Base-by-base conservation (phyloP, 441 rosid species). In the Raphanus hybrid region DNA sequence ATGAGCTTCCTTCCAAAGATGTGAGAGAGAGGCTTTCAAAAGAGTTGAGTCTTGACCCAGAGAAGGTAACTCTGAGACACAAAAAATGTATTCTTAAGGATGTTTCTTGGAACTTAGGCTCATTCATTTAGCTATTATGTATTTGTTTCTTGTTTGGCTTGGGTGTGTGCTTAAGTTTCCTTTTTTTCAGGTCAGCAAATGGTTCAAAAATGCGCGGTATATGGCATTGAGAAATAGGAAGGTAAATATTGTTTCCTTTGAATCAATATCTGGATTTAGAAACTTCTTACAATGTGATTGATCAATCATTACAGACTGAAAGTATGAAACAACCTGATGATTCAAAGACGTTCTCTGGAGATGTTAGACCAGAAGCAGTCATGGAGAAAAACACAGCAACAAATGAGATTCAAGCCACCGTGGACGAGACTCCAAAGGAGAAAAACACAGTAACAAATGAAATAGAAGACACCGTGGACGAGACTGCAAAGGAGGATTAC, bases 141-240 rank as follows among this genome's bases (percentile, higher is more conserved):
- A 27, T 67, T 16, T 41, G 50, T 67, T 55, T 18, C 1, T 18
- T 18, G 18, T 18, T 54, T 68, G 43, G 75, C 62, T 82, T 1
- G 37, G 67, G 5, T 18, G 29, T 23, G 58, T 73, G 48, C 67
- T 72, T 63, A 9, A 67, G 14, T 77, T 77, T 81, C 80, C 26
- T 1, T 35, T 55, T 69, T 82, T 85, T 70, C 97, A 96, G 99
- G 97, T 96, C 63, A 91, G 87, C 86, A 93, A 93, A 85, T 96
- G 99, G 98, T 96, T 96, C 85, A 93, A 93, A 89, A 96, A 96
- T 83, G 85, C 98, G n/a, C 88, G 99, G 23, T 96, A 93, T 81
- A 70, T 87, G 81, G 95, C 99, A 43, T 85, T 92, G 43, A 91
- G 90, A 83, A 85, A 82, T 66, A 85, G 97, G 79, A 96, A 91